Percentiles rank a stretch among this genome's conserved stretches.
These are phyloP conservation scores for Narthecium ossifragum DNA, from an alignment of 106 monocot genomes.

Conservation along the genomic window DNA sequence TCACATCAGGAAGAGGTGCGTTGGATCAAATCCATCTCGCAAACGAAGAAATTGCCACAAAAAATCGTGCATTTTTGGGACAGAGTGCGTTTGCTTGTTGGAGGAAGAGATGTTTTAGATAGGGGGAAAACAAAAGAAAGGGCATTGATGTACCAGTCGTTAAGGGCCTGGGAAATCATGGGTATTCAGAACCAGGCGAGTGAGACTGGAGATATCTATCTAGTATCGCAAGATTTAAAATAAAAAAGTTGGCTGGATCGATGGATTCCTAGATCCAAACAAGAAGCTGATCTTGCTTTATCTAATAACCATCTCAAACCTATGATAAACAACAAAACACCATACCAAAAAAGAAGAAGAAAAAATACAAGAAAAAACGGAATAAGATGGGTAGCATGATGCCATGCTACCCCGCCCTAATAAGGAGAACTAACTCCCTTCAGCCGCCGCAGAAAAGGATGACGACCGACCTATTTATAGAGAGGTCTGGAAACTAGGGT, in stretches of 20 bases:
- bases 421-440: too few species aligned
- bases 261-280: conserved; percentile 15
- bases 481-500: too few species aligned
- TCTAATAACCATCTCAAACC: not conserved
- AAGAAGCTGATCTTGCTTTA: conserved; percentile 38
- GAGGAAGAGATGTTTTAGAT: not conserved
- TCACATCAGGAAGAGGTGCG: conserved; percentile 11
- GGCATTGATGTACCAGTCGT: conserved; percentile 12
- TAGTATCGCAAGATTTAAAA: conserved; percentile 15
- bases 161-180: conserved; percentile 36
- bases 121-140: not conserved
- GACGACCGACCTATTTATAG: too few species aligned
- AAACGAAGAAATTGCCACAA: conserved; percentile 45
- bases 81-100: conserved; percentile 34
- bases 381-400: too few species aligned
- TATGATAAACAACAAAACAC: not conserved
- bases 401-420: too few species aligned
- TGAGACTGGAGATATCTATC: conserved; percentile 16
- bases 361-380: not conserved
- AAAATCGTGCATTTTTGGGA: conserved; percentile 19
- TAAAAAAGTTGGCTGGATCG: conserved; percentile 16
- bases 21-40: conserved; percentile 16
- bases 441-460: too few species aligned
- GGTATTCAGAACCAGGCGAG: conserved; percentile 31
- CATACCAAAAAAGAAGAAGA: not conserved